phyloP scores from a whole-genome alignment of 371 early-diverging fungal species.

The Scutellospora calospora region DNA sequence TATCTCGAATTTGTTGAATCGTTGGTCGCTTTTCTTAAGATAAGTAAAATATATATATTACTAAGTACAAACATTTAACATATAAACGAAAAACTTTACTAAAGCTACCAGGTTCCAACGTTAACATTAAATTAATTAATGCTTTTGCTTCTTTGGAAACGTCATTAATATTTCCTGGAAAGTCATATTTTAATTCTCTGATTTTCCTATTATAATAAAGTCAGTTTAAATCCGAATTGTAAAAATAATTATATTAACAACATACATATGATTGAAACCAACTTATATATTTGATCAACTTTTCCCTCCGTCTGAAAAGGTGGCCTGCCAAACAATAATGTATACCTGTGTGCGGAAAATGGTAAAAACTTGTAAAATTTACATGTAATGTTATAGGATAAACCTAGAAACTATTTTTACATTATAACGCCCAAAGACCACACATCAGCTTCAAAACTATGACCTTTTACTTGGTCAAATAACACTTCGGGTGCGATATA shows the following conservation, averaged over 20 bases:
- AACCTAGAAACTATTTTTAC: constrained; percentile 55
- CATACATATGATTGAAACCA: constrained; percentile 34
- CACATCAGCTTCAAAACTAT: constrained; percentile 97
- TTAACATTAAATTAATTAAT: constrained; percentile 83
- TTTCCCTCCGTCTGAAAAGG: constrained; percentile 93
- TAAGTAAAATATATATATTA: neutral
- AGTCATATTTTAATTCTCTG: constrained; percentile 77
- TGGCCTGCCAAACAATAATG: constrained; percentile 92
- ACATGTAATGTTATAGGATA: neutral
- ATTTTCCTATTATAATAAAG: constrained; percentile 68
- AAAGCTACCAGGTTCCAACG: constrained; percentile 74
- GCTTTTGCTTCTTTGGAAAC: constrained; percentile 79
- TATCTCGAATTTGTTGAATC: constrained; percentile 52
- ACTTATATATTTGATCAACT: constrained; percentile 85
- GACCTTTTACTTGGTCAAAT: constrained; percentile 81
- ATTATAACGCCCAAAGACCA: constrained; percentile 98
- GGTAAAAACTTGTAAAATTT: neutral
- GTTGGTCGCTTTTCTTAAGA: constrained; percentile 56
- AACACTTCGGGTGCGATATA: constrained; percentile 99
- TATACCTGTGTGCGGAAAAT: constrained; percentile 66
- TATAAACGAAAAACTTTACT: neutral
- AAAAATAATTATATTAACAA: neutral
- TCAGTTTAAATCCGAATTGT: neutral
- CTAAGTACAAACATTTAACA: neutral
- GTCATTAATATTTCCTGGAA: constrained; percentile 69